A percentile compares a stretch with the other conserved stretches of the same genome.
These are phyloP conservation scores for Baudoinia panamericana DNA, from an alignment of 495 filamentous ascomycete genomes.

Conservation along the genomic window DNA sequence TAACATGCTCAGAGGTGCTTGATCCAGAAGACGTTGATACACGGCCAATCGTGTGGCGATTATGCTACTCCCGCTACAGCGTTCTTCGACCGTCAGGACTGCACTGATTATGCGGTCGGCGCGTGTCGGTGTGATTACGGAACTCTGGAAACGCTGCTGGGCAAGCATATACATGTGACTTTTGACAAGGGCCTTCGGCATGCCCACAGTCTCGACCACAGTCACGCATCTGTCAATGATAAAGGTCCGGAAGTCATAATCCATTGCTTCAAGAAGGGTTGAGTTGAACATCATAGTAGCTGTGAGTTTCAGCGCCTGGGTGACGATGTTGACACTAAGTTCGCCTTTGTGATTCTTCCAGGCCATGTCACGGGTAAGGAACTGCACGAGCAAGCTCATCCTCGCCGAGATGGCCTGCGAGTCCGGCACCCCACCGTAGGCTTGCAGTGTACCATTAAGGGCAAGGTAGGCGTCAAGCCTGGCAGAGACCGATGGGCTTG, in stretches of 20 bases:
- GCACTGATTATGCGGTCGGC: constrained; percentile 52
- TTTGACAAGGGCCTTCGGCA: constrained; percentile 63
- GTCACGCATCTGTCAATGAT: constrained; percentile 66
- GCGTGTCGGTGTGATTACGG: constrained; percentile 56
- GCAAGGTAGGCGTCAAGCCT: constrained; percentile 78
- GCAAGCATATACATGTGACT: constrained; percentile 66
- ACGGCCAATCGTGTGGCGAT: constrained; percentile 57
- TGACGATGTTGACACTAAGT: constrained; percentile 47
- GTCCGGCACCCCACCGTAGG: constrained; percentile 56
- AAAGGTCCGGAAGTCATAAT: constrained; percentile 65
- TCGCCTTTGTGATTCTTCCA: constrained; percentile 10
- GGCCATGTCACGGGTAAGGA: constrained; percentile 57
- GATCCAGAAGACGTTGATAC: constrained; percentile 59
- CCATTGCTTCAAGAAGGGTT: constrained; percentile 47
- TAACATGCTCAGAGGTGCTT: constrained; percentile 53
- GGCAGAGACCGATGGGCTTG: constrained; percentile 49
- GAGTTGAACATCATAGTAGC: constrained; percentile 57
- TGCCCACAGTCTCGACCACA: constrained; percentile 46
- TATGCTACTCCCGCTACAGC: constrained; percentile 64
- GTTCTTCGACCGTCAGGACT: constrained; percentile 57
- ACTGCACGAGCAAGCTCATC: constrained; percentile 58
- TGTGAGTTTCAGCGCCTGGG: constrained; percentile 62
- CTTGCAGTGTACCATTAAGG: constrained; percentile 58
- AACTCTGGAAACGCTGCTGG: constrained; percentile 60
- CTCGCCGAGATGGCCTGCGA: constrained; percentile 62